Evolutionary conservation across 2,329 filamentous ascomycete species (phyloP).

Genomic region (Aspergillus glaucus): DNA sequence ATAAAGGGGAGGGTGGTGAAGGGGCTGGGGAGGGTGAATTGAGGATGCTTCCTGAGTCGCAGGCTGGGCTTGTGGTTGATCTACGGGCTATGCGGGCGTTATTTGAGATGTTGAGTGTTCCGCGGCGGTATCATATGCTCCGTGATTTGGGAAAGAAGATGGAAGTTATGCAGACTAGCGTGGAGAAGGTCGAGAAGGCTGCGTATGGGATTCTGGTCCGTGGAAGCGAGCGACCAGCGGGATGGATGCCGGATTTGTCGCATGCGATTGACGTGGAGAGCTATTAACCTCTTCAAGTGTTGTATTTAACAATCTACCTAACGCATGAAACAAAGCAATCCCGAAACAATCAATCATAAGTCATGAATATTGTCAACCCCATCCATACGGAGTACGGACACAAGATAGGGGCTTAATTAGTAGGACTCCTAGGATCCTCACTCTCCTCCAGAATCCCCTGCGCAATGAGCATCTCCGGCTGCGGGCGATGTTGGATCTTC

Average conservation of each 20-base stretch:
- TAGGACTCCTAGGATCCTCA: constrained; percentile 35
- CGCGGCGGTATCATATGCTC: constrained; percentile 40
- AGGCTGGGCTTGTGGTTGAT: constrained; percentile 69
- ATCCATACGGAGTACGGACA: not conserved
- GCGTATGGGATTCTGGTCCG: constrained; percentile 83
- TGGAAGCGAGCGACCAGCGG: constrained; percentile 80
- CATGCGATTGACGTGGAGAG: constrained; percentile 33
- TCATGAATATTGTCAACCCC: not conserved
- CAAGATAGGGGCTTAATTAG: not conserved
- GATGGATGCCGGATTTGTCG: constrained; percentile 78
- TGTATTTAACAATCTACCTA: too few relatives aligned
- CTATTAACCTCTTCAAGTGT: not conserved
- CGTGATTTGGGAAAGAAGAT: constrained; percentile 71
- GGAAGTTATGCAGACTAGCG: constrained; percentile 77
- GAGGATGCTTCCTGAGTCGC: constrained; percentile 24
- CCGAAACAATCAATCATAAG: not conserved
- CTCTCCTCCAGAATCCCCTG: constrained; percentile 72
- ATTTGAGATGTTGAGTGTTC: constrained; percentile 65
- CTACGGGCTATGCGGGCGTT: constrained; percentile 69
- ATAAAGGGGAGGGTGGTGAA: constrained; percentile 25
- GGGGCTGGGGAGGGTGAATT: constrained; percentile 5
- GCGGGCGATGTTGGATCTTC: constrained; percentile 71
- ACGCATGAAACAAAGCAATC: not conserved
- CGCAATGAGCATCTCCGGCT: constrained; percentile 68
- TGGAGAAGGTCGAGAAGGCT: constrained; percentile 87